A percentile compares a stretch with the other conserved stretches of the same genome.
Conservation (phyloP, 2,329 filamentous ascomycete genomes). For the Chrysoporthe austroafricana region DNA sequence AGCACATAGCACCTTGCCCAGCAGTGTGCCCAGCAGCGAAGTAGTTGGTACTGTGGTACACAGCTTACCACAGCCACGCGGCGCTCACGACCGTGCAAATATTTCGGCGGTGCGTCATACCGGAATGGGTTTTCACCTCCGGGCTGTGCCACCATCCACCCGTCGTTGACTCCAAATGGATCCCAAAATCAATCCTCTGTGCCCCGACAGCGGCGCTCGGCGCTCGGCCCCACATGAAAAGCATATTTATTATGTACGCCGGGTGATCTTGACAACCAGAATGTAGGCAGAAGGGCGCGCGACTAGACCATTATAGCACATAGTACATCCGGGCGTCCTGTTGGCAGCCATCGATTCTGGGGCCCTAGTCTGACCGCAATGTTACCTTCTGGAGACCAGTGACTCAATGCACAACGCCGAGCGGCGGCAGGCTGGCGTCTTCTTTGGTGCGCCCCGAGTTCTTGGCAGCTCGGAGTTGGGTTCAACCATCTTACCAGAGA, state of each 20-base stretch:
- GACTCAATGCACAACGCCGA: not conserved
- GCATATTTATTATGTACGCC: not conserved
- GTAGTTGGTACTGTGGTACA: too few species aligned
- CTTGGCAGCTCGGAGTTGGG: not conserved
- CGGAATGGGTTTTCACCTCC: not conserved
- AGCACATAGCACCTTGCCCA: too few species aligned
- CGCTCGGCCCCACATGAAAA: not conserved
- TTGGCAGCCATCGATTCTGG: not conserved
- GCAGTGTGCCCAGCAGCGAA: too few species aligned
- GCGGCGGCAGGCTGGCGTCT: not conserved
- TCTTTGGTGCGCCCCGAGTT: not conserved
- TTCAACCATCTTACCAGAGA: not conserved
- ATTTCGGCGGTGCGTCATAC: not conserved
- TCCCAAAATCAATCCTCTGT: not conserved
- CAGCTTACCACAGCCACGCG: not conserved
- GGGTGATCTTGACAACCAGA: not conserved
- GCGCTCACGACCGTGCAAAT: not conserved
- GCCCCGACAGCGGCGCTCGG: constrained; percentile 11
- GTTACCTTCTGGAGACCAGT: not conserved
- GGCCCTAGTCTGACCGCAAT: not conserved
- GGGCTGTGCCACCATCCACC: not conserved
- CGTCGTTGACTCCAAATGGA: not conserved
- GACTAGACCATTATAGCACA: not conserved
- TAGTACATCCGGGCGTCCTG: not conserved
- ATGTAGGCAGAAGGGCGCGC: not conserved